Evolutionary conservation across 2,329 filamentous ascomycete genomes (phyloP), one percentile per base, ranked within the genome.

Genomic region (Cordyceps pruinosa): DNA sequence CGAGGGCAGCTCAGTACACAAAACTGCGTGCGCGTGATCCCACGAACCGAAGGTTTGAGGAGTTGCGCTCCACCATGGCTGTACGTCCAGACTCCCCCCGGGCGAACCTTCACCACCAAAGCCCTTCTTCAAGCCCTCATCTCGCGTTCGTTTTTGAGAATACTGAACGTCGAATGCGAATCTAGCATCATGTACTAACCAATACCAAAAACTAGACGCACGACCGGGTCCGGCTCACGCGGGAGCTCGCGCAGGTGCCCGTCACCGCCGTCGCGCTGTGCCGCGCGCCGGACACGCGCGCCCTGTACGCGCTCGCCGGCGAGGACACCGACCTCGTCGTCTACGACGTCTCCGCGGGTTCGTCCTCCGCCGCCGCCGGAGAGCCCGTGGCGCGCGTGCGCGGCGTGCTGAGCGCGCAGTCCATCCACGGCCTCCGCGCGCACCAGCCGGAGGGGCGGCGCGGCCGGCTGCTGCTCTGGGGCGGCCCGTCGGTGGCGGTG

Each of bases 351-450:
- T 8, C 64, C 63, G 15, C 66, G n/a, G n/a, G n/a, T n/a, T n/a
- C n/a, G n/a, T n/a, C n/a, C 64, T 5, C 71, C 67, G 5, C 66
- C 60, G 23, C 67, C 76, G 6, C 5, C 13, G 10, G 4, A 2
- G 23, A 15, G 30, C 23, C 39, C 10, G 62, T 76, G 34, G 74
- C 71, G 50, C 72, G 73, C 49, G 66, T 80, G 50, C 70, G 70
- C n/a, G n/a, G n/a, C 25, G 71, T 90, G 30, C 92, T 94, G 65
- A 65, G 71, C 17, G 77, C 77, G n/a, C 88, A 93, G 67, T 75
- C 83, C 3, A 83, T 94, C 51, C 90, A 94, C 69, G 89, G 89
- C 3, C 83, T 93, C 55, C 70, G 76, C n/a, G 70, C 83, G 65
- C 52, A 68, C 63, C 58, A 55, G 28, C 41, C 52, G 9, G 26